Conservation (phyloP, 345 rosid genomes). For the Salix purpurea region DNA sequence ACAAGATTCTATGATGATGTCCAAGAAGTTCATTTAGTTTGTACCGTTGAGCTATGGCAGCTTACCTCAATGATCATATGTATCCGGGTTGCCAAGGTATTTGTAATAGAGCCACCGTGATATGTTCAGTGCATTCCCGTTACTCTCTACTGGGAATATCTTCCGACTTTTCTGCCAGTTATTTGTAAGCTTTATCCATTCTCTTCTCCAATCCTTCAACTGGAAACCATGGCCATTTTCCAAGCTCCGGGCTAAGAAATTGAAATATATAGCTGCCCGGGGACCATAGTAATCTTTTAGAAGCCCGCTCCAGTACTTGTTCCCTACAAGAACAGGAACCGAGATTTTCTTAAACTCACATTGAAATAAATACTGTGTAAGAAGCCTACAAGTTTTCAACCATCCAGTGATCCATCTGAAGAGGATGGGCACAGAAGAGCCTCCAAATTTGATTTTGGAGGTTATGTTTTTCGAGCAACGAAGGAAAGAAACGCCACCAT, state of each 20-base stretch:
- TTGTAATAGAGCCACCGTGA: constrained; percentile 43
- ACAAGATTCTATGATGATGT: too few relatives aligned
- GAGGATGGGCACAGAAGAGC: not conserved
- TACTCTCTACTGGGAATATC: constrained; percentile 30
- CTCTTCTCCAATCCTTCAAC: constrained; percentile 56
- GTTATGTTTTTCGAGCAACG: not conserved
- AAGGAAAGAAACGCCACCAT: not conserved
- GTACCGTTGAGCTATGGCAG: not conserved
- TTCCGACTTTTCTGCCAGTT: constrained; percentile 53
- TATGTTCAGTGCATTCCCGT: constrained; percentile 39
- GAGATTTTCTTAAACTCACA: not conserved
- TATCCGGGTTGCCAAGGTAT: constrained; percentile 30
- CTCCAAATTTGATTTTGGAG: not conserved
- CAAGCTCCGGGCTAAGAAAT: constrained; percentile 36
- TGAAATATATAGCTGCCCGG: constrained; percentile 64
- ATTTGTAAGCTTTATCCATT: constrained; percentile 62
- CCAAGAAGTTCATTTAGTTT: not conserved
- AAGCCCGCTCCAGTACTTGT: constrained; percentile 75
- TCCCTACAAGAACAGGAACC: constrained; percentile 32
- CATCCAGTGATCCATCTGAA: not conserved
- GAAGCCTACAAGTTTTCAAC: not conserved
- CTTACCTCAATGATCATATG: constrained; percentile 24
- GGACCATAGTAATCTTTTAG: constrained; percentile 59
- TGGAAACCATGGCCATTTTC: constrained; percentile 39
- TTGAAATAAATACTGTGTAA: not conserved